These are phyloP conservation scores for Paxillus ammoniavirescens DNA, from an alignment of 768 basidiomycete species.

Conservation along the genomic window DNA sequence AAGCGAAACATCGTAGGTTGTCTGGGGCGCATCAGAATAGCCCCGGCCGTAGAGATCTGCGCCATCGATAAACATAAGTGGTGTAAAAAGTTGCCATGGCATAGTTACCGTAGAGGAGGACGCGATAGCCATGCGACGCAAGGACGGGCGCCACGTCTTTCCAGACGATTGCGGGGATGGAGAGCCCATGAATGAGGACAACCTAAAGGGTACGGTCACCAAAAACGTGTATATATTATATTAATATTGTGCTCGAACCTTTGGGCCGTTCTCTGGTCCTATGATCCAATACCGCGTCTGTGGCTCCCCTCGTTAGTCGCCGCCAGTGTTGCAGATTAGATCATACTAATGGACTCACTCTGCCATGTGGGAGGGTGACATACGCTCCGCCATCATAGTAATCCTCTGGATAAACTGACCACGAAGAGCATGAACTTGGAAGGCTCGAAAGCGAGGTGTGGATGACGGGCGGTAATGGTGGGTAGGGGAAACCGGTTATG, in stretches of 20 bases:
- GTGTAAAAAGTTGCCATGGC: neutral
- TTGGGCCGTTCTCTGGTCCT: conserved; percentile 66
- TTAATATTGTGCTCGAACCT: conserved; percentile 39
- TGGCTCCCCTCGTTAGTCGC: neutral
- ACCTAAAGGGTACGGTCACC: conserved; percentile 41
- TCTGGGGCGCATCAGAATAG: conserved; percentile 77
- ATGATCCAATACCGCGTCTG: conserved; percentile 77
- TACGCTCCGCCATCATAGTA: conserved; percentile 62
- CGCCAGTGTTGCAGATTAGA: conserved; percentile 1
- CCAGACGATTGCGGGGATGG: conserved; percentile 76
- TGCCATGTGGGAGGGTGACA: conserved; percentile 62
- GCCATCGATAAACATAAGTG: conserved; percentile 1
- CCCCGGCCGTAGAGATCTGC: conserved; percentile 80
- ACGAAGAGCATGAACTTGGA: conserved; percentile 52
- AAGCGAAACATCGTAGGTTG: conserved; percentile 60
- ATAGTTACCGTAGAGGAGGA: conserved; percentile 67
- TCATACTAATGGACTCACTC: conserved; percentile 37
- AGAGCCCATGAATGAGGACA: conserved; percentile 75
- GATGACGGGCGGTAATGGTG: conserved; percentile 48
- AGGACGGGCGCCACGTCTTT: conserved; percentile 69
- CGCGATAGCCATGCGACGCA: conserved; percentile 62
- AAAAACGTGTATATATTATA: neutral
- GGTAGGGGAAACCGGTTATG: conserved; percentile 62
- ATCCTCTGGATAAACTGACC: conserved; percentile 72
- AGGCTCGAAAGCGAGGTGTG: conserved; percentile 62